phyloP scores from a whole-genome alignment of 176 grass and related monocot species.

The Secale cereale region DNA sequence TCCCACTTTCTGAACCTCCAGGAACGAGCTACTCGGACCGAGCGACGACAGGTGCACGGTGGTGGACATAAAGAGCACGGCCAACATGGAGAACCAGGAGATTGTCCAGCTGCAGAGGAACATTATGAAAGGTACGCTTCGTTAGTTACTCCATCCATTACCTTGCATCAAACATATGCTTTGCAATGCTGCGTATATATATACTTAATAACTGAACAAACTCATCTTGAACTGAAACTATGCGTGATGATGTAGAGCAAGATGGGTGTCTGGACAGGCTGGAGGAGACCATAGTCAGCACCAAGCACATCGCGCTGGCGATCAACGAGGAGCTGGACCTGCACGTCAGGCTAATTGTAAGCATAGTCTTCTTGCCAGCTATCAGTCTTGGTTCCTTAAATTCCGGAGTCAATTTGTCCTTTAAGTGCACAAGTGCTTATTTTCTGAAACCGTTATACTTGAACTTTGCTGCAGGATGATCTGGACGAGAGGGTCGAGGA shows the following conservation, averaged over 20 bases:
- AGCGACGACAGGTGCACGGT: slow-evolving; percentile 31
- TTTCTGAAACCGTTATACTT: not conserved
- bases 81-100: slow-evolving; percentile 53
- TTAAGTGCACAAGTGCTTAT: not conserved
- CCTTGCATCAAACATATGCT: not conserved
- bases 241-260: slow-evolving; percentile 49
- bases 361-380: not conserved
- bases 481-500: slow-evolving; percentile 53
- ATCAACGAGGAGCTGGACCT: slow-evolving; percentile 80
- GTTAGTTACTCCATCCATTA: not conserved
- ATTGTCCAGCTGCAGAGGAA: slow-evolving; percentile 59
- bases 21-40: slow-evolving; percentile 42
- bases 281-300: slow-evolving; percentile 52
- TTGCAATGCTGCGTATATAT: not conserved
- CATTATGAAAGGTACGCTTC: slow-evolving; percentile 53
- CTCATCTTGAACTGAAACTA: not conserved
- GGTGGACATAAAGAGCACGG: slow-evolving; percentile 40
- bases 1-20: slow-evolving; percentile 13
- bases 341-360: slow-evolving; percentile 75
- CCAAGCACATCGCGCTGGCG: slow-evolving; percentile 71
- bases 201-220: not conserved
- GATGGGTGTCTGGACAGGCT: slow-evolving; percentile 52
- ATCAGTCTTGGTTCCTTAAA: not conserved
- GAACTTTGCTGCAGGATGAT: slow-evolving; percentile 54
- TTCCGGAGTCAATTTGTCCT: not conserved